A percentile compares a stretch with the other conserved stretches of the same genome.
These are phyloP conservation scores for Sanguinoderma infundibulare DNA, from an alignment of 1,284 basidiomycete genomes.

Conservation along the genomic window DNA sequence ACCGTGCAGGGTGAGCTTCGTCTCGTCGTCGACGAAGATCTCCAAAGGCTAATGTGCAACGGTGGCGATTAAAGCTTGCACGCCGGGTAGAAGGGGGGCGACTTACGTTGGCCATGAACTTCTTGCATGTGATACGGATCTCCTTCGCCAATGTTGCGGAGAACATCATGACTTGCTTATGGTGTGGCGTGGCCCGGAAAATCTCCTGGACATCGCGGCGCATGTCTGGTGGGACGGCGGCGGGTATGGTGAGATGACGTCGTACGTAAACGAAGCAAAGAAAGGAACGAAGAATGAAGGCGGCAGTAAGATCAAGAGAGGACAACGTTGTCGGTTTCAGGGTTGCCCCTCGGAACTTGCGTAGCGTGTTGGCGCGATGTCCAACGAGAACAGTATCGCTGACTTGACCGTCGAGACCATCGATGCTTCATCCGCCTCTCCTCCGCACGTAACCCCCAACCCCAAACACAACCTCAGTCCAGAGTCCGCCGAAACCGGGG, in stretches of 20 bases:
- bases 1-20: slow-evolving; percentile 97
- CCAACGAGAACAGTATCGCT: slow-evolving; percentile 17
- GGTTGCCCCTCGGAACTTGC: slow-evolving; percentile 19
- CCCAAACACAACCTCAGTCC: slow-evolving; percentile 18
- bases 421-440: slow-evolving; percentile 20
- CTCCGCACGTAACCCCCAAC: background rate
- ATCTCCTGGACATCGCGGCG: slow-evolving; percentile 99
- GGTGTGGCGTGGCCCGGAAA: slow-evolving; percentile 98
- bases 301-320: slow-evolving; percentile 7
- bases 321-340: slow-evolving; percentile 4
- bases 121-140: slow-evolving; percentile 97
- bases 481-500: slow-evolving; percentile 27
- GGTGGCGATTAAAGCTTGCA: too few species aligned
- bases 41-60: slow-evolving; percentile 83
- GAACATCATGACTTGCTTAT: slow-evolving; percentile 99
- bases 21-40: slow-evolving; percentile 99
- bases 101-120: slow-evolving; percentile 99
- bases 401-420: slow-evolving; percentile 21
- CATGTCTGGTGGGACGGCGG: slow-evolving; percentile 90
- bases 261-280: slow-evolving; percentile 53
- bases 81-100: background rate
- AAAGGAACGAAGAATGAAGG: slow-evolving; percentile 40
- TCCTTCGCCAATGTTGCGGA: slow-evolving; percentile 98
- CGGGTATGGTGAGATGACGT: slow-evolving; percentile 62
- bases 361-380: slow-evolving; percentile 18